Evolutionary conservation across 192 early-diverging fungal species (phyloP).

Genomic region (Podila clonocystis): DNA sequence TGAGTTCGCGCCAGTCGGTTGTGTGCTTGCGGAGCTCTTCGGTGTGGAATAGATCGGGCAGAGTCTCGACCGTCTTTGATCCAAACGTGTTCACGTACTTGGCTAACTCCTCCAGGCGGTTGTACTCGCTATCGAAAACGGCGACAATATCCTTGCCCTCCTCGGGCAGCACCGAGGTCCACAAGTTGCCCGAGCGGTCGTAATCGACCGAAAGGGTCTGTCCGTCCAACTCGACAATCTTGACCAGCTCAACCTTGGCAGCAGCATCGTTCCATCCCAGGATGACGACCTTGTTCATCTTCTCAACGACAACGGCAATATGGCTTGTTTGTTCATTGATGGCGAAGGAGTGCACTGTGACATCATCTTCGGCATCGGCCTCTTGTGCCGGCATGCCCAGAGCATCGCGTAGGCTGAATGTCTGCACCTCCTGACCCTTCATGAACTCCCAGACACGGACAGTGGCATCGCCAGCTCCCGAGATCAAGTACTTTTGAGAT

Average conservation of each 20-base stretch:
- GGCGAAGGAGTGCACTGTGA: conserved; percentile 49
- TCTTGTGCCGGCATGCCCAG: conserved; percentile 42
- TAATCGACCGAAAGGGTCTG: conserved; percentile 53
- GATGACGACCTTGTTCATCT: conserved; percentile 53
- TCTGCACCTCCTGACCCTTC: conserved; percentile 72
- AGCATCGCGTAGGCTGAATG: conserved; percentile 63
- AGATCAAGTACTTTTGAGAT: conserved; percentile 67
- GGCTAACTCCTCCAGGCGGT: conserved; percentile 28
- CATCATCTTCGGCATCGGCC: conserved; percentile 32
- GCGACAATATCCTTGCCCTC: conserved; percentile 26
- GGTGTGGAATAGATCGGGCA: conserved; percentile 57
- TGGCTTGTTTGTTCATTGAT: conserved; percentile 47
- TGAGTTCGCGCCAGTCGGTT: conserved; percentile 50
- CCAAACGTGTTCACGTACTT: conserved; percentile 48
- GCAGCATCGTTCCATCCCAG: conserved; percentile 46
- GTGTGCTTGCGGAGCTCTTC: conserved; percentile 61
- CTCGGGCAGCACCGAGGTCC: conserved; percentile 48
- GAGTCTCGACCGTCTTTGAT: conserved; percentile 48
- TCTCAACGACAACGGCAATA: conserved; percentile 60
- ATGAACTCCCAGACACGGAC: conserved; percentile 80
- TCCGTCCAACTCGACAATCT: conserved; percentile 38
- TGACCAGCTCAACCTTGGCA: conserved; percentile 36
- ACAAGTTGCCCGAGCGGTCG: conserved; percentile 59
- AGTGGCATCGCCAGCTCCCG: conserved; percentile 87
- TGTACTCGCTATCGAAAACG: conserved; percentile 29